Evolutionary conservation across 2,329 filamentous ascomycete species (phyloP), one percentile per base, ranked within the genome.

Genomic region (Fusarium floridanum): DNA sequence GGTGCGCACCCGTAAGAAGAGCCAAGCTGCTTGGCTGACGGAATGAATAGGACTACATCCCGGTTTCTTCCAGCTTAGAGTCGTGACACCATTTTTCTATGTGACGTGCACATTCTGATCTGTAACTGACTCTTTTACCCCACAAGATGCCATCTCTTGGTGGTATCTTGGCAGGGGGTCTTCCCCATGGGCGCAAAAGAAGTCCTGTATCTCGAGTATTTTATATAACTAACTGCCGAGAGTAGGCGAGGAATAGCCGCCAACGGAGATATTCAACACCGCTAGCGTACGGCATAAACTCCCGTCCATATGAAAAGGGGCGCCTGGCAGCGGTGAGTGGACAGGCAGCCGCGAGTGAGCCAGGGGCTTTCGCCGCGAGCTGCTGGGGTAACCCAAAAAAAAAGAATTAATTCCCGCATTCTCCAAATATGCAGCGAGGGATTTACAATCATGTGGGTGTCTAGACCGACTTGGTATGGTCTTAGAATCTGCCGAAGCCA

Each of bases 21-120:
- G 55, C 55, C 32, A 57, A 57, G 55, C 20, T 37, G 14, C 55
- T 57, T 57, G 55, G 55, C 55, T 37, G 55, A 57, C 55, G 55
- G n/a, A 22, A 57, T 37, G 55, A 17, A 11, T 11, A 37, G 12
- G 8, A 39, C 7, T n/a, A 34, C 32, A 37, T 57, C 20, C 55
- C 55, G 55, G 34, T 32, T 36, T 32, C 53, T 16, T 9, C 53
- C 43, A 34, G 53, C 6, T 14, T 36, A 56, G n/a, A 34, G 29
- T n/a, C n/a, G 32, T 56, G 53, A 22, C 53, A 24, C 53, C 53
- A 56, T 56, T 56, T 36, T 36, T 14, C 29, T 56, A 20, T 17
- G 32, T 36, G 53, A 56, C 53, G 53, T 36, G 29, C 29, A 56
- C 53, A 20, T 53, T 56, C 12, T 36, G 20, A 56, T 36, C 53